These are phyloP conservation scores for Brassica carinata DNA, from an alignment of 345 rosid species.

Conservation along the genomic window DNA sequence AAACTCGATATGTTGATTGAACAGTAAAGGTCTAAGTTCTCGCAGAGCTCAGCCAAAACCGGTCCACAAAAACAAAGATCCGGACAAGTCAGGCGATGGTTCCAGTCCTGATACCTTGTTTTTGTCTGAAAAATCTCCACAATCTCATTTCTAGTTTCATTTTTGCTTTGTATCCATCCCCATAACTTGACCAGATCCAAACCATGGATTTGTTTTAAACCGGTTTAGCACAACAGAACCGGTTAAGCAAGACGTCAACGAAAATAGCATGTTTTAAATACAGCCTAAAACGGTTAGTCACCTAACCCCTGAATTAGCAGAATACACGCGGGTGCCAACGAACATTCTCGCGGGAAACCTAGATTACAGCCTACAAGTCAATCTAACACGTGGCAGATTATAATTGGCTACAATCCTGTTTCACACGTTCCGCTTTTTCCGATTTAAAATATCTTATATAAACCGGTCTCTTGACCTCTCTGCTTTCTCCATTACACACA, in stretches of 20 bases:
- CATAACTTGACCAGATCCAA: background rate
- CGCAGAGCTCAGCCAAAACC: slow-evolving; percentile 51
- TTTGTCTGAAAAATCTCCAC: background rate
- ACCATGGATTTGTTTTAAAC: background rate
- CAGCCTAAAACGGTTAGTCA: background rate
- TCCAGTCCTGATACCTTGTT: slow-evolving; percentile 45
- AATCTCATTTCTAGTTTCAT: background rate
- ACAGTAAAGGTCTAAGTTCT: slow-evolving; percentile 66
- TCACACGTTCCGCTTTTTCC: background rate
- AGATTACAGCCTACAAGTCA: background rate
- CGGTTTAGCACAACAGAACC: background rate
- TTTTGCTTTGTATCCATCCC: background rate
- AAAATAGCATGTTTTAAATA: background rate
- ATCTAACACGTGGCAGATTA: slow-evolving; percentile 39
- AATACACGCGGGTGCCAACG: background rate
- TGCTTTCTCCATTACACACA: background rate
- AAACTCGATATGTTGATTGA: slow-evolving; percentile 72
- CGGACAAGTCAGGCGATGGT: slow-evolving; percentile 64
- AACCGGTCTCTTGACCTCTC: background rate
- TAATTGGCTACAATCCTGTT: slow-evolving; percentile 3
- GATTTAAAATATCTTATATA: background rate
- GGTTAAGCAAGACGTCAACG: background rate
- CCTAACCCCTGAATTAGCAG: background rate
- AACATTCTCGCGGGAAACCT: slow-evolving; percentile 15
- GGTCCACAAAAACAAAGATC: slow-evolving; percentile 50